phyloP scores from a whole-genome alignment of 2,329 filamentous ascomycete species.

The Neonectria punicea region DNA sequence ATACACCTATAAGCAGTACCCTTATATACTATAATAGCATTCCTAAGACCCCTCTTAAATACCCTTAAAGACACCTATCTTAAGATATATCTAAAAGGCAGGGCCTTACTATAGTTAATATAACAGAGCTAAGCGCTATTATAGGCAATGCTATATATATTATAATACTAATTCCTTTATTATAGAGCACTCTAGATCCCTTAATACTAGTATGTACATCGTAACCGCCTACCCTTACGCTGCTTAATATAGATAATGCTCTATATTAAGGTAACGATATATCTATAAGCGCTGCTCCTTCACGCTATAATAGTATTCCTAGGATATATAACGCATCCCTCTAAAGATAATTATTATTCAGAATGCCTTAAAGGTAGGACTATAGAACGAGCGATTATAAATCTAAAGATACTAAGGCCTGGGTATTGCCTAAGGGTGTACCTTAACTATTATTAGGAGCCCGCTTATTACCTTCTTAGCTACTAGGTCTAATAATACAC shows the following conservation, averaged over 20 bases:
- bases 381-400: neutral
- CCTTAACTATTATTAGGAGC: neutral
- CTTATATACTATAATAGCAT: neutral
- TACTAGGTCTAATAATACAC: neutral
- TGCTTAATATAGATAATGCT: neutral
- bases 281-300: constrained; percentile 1
- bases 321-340: neutral
- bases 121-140: neutral
- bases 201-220: neutral
- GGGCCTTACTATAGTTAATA: neutral
- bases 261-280: neutral
- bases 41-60: neutral
- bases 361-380: constrained; percentile 4
- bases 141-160: neutral
- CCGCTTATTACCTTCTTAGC: neutral
- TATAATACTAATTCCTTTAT: neutral
- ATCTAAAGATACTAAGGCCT: constrained; percentile 3
- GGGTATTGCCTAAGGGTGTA: neutral
- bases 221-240: neutral
- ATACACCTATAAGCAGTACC: neutral
- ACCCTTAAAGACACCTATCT: neutral
- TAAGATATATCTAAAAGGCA: neutral
- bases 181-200: neutral
- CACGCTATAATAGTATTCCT: neutral
- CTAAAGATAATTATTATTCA: neutral